Percentiles rank a stretch among this genome's conserved stretches.
These are phyloP conservation scores for Rhizopus delemar DNA, from an alignment of 371 early-diverging fungal genomes.

Conservation along the genomic window DNA sequence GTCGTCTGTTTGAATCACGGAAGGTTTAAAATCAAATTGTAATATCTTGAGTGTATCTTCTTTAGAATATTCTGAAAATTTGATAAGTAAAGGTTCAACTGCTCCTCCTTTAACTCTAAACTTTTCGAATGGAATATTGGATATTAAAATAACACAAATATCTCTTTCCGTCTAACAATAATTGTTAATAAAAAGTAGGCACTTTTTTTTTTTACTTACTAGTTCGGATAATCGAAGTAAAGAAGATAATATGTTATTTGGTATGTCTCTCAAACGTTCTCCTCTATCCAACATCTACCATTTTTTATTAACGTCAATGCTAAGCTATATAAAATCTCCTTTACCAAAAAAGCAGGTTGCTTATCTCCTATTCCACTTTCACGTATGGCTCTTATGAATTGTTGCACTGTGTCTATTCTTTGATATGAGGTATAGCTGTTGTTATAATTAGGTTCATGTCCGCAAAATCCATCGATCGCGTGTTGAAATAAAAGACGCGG, in stretches of 20 bases:
- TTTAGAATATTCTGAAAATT: constrained; percentile 75
- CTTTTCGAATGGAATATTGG: constrained; percentile 77
- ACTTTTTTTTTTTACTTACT: constrained; percentile 31
- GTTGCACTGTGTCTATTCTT: constrained; percentile 65
- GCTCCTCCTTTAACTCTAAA: constrained; percentile 70
- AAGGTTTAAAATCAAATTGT: constrained; percentile 61
- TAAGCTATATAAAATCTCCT: neutral
- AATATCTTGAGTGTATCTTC: constrained; percentile 73
- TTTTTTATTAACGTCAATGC: neutral
- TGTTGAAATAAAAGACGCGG: constrained; percentile 77
- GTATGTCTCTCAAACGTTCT: constrained; percentile 75
- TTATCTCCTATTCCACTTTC: constrained; percentile 24
- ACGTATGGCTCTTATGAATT: constrained; percentile 60
- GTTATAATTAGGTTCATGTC: constrained; percentile 25
- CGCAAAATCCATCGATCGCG: constrained; percentile 62
- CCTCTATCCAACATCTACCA: constrained; percentile 78
- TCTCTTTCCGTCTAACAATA: constrained; percentile 53
- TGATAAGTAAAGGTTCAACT: constrained; percentile 65
- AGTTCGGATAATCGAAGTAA: constrained; percentile 74
- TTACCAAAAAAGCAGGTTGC: constrained; percentile 48
- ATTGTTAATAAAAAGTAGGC: no score
- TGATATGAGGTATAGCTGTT: constrained; percentile 30
- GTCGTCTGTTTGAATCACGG: constrained; percentile 17
- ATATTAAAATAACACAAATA: constrained; percentile 72
- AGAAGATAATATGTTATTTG: constrained; percentile 64